Conservation (phyloP, 1,139 yeast species). For the Saccharomycopsis crataegensis region DNA sequence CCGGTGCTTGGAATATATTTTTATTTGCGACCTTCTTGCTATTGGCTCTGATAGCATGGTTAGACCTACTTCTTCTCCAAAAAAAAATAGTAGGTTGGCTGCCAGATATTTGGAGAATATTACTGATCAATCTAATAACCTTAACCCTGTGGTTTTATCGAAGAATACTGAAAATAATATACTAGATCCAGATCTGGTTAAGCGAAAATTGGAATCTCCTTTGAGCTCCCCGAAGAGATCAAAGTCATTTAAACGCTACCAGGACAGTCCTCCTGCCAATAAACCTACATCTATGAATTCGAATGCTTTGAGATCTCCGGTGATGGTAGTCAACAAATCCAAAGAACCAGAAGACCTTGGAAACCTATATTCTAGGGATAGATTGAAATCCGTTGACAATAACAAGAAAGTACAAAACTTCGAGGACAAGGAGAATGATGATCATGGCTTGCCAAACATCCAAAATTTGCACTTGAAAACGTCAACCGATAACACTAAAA, state of each 20-base stretch:
- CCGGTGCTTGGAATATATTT: neutral
- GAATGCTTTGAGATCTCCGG: neutral
- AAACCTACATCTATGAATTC: neutral
- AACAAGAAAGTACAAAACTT: neutral
- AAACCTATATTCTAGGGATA: neutral
- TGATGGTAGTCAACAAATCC: neutral
- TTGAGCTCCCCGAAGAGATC: constrained; percentile 8
- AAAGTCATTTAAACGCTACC: constrained; percentile 1
- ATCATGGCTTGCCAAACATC: too few relatives aligned
- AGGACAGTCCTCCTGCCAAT: neutral
- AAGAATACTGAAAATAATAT: neutral
- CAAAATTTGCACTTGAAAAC: too few relatives aligned
- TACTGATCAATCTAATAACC: constrained; percentile 7
- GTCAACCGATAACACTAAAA: too few relatives aligned
- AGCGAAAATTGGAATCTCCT: constrained; percentile 9
- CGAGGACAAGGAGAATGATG: neutral
- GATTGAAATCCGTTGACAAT: neutral
- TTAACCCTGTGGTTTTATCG: neutral
- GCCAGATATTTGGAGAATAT: constrained; percentile 16
- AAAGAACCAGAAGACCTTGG: neutral
- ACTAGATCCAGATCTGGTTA: neutral
- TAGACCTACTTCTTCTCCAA: constrained; percentile 4
- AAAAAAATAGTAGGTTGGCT: constrained; percentile 7
- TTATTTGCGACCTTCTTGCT: neutral
- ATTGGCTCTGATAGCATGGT: neutral